A percentile compares a stretch with the other conserved stretches of the same genome.
Evolutionary conservation across 1,284 basidiomycete genomes (phyloP).

Genomic region (Cryptococcus floricola): DNA sequence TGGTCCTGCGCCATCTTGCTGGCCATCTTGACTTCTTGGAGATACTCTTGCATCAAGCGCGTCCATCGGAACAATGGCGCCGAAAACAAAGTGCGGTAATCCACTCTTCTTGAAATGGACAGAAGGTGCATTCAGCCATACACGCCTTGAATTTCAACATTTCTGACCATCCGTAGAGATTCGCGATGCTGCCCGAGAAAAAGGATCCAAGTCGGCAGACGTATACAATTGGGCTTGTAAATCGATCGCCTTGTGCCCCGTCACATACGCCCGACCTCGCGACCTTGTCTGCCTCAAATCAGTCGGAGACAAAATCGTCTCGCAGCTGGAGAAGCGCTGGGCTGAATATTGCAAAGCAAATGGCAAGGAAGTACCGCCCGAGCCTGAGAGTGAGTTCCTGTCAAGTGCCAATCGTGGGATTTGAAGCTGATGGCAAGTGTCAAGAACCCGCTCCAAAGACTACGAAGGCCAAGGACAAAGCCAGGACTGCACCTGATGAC

Average conservation of each 20-base stretch:
- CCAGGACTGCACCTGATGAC: conserved; percentile 2
- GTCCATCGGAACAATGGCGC: conserved; percentile 2
- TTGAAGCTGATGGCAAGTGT: too few relatives aligned
- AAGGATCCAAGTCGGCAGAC: conserved; percentile 37
- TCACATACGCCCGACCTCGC: conserved; percentile 34
- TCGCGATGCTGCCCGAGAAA: conserved; percentile 35
- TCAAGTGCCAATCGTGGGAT: too few relatives aligned
- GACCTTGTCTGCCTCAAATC: conserved; percentile 37
- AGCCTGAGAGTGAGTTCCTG: conserved; percentile 25
- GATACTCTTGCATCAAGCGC: too few relatives aligned
- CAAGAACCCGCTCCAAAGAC: neutral
- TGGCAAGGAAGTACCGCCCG: conserved; percentile 17
- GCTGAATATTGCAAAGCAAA: conserved; percentile 34
- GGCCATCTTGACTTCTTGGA: too few relatives aligned
- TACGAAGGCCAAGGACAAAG: conserved; percentile 16
- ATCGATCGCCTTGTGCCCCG: conserved; percentile 40
- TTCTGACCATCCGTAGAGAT: conserved; percentile 26
- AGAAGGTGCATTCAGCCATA: conserved; percentile 30
- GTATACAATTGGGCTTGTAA: conserved; percentile 39
- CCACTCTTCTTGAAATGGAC: conserved; percentile 46
- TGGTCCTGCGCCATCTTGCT: too few relatives aligned
- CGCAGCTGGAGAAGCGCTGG: conserved; percentile 36
- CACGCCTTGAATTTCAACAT: neutral
- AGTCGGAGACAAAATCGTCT: conserved; percentile 43
- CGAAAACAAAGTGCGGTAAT: conserved; percentile 39